Evolutionary conservation across 352 stramenopile species (phyloP).

Genomic region (Pythium oligandrum): DNA sequence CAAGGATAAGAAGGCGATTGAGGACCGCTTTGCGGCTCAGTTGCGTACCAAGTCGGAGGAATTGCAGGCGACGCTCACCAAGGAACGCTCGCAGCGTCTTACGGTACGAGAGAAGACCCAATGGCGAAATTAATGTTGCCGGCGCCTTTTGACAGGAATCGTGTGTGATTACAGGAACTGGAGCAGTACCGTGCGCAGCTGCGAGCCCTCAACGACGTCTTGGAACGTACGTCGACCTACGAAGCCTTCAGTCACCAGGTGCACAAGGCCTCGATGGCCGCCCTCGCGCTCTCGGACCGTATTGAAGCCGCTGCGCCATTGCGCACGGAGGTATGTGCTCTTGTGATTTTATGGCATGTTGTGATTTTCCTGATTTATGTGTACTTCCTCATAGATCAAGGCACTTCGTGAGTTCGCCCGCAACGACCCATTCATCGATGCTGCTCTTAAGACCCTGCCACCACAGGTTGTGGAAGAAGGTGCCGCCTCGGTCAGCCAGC

Average conservation of each 20-base stretch:
- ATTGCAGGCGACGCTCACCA: constrained; percentile 49
- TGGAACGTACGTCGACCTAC: constrained; percentile 76
- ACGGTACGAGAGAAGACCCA: constrained; percentile 16
- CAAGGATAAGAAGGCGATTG: constrained; percentile 58
- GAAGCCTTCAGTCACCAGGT: constrained; percentile 83
- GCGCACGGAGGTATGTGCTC: constrained; percentile 37
- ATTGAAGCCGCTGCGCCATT: constrained; percentile 73
- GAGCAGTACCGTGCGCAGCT: constrained; percentile 64
- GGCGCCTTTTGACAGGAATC: too few relatives aligned
- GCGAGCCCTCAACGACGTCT: constrained; percentile 54
- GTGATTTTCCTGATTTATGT: background rate
- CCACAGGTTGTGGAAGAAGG: constrained; percentile 56
- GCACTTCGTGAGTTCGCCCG: constrained; percentile 61
- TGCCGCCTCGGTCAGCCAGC: constrained; percentile 64
- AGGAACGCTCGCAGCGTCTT: constrained; percentile 61
- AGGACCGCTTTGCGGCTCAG: constrained; percentile 41
- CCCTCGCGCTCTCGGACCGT: constrained; percentile 69
- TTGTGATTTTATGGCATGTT: background rate
- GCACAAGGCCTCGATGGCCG: constrained; percentile 79
- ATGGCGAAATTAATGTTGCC: too few relatives aligned
- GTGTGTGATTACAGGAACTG: constrained; percentile 27
- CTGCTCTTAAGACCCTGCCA: constrained; percentile 57
- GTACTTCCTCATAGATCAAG: constrained; percentile 31
- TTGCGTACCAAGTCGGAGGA: constrained; percentile 46
- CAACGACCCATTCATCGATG: constrained; percentile 74